phyloP scores from a whole-genome alignment of 1,284 basidiomycete species.

The Chondrostereum purpureum region DNA sequence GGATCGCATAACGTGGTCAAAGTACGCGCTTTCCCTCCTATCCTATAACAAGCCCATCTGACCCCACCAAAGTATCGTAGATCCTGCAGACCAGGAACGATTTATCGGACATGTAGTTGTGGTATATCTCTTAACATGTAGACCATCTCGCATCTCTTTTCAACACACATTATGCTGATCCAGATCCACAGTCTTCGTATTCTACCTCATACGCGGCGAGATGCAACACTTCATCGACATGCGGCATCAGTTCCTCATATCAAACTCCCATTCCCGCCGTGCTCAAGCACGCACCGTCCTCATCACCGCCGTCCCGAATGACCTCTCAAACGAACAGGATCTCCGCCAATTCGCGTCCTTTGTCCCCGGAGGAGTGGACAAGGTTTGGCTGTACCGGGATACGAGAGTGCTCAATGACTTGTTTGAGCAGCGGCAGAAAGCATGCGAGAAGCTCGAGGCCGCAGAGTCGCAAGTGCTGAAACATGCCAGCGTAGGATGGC shows the following conservation, averaged over 20 bases:
- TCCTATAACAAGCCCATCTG: too few relatives aligned
- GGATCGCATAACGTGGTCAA: conserved; percentile 40
- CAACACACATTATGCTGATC: conserved; percentile 3
- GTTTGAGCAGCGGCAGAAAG: conserved; percentile 51
- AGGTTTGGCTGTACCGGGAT: conserved; percentile 69
- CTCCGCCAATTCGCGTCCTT: conserved; percentile 60
- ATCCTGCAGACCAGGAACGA: conserved; percentile 28
- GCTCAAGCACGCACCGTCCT: conserved; percentile 76
- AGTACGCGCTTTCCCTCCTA: conserved; percentile 25
- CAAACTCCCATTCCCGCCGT: conserved; percentile 51
- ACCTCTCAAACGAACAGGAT: conserved; percentile 53
- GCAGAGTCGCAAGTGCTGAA: conserved; percentile 59
- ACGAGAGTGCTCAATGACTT: conserved; percentile 51
- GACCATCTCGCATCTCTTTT: conserved; percentile 11
- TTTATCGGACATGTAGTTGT: conserved; percentile 43
- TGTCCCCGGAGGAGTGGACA: conserved; percentile 72
- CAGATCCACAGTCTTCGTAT: conserved; percentile 48
- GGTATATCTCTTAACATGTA: conserved; percentile 41
- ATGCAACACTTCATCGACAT: conserved; percentile 59
- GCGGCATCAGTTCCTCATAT: conserved; percentile 66
- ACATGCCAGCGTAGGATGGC: conserved; percentile 37
- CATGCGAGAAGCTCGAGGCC: conserved; percentile 56
- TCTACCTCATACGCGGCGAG: conserved; percentile 65
- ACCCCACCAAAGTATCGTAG: conserved; percentile 28
- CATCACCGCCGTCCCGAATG: conserved; percentile 65